Conservation (phyloP, 768 basidiomycete species). For the Mycena haematopus region DNA sequence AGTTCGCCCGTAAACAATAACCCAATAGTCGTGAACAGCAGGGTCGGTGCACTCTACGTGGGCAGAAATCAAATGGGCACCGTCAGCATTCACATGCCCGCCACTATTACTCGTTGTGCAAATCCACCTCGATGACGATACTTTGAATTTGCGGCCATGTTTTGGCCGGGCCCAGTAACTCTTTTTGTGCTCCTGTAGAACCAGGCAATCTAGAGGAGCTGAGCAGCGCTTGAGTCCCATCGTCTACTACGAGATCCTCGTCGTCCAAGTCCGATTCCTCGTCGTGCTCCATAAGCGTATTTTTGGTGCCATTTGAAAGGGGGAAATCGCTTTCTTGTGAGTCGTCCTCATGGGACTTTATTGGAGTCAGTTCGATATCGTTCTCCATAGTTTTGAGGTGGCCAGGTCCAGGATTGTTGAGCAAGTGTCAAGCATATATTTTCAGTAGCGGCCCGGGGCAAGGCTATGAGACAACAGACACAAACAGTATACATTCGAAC, state of each 20-base stretch:
- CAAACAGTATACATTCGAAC: no score
- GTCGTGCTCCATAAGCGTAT: conserved; percentile 33
- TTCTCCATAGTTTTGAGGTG: conserved; percentile 11
- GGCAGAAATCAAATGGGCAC: not conserved
- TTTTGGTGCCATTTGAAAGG: conserved; percentile 21
- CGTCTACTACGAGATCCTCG: conserved; percentile 40
- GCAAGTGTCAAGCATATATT: not conserved
- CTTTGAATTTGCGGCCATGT: conserved; percentile 63
- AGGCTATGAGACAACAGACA: not conserved
- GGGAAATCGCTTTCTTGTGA: not conserved
- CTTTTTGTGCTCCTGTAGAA: conserved; percentile 32
- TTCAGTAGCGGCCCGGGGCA: no score
- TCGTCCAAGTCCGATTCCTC: conserved; percentile 46
- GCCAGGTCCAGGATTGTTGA: not conserved
- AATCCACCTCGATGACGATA: conserved; percentile 73
- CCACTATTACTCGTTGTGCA: not conserved
- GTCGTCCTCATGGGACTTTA: not conserved
- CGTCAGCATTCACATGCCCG: not conserved
- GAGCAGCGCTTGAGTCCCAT: conserved; percentile 54
- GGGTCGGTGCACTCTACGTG: conserved; percentile 80
- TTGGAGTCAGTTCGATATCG: conserved; percentile 23
- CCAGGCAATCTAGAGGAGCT: conserved; percentile 37
- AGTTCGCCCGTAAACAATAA: conserved; percentile 91
- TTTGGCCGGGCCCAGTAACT: conserved; percentile 20
- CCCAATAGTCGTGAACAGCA: conserved; percentile 84